Evolutionary conservation across 345 rosid species (phyloP).

Genomic region (Camelina sativa): DNA sequence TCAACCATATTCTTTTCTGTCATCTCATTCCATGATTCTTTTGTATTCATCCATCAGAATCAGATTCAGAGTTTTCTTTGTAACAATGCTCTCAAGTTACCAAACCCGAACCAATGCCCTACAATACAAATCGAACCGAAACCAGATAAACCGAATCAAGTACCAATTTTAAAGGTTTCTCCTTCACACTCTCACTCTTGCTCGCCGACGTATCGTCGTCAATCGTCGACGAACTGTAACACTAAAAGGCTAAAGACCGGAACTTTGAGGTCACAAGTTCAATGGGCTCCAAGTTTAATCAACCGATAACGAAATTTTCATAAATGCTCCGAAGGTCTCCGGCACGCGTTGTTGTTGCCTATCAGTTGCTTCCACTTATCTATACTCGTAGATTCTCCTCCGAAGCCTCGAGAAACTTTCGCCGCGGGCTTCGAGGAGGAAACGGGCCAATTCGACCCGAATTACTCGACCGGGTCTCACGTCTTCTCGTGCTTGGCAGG

Average conservation of each 20-base stretch:
- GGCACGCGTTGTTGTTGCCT: conserved; percentile 34
- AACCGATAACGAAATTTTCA: neutral
- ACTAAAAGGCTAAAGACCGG: conserved; percentile 1
- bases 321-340: conserved; percentile 53
- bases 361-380: conserved; percentile 43
- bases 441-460: conserved; percentile 61
- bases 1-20: conserved; percentile 25
- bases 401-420: conserved; percentile 46
- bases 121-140: neutral
- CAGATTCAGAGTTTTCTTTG: conserved; percentile 26
- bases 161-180: conserved; percentile 16
- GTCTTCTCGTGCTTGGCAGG: conserved; percentile 68
- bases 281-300: conserved; percentile 31
- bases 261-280: neutral
- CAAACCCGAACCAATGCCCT: neutral
- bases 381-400: conserved; percentile 42
- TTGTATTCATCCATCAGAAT: conserved; percentile 19
- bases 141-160: no score
- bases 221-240: conserved; percentile 19
- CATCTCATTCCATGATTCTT: conserved; percentile 18
- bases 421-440: conserved; percentile 68
- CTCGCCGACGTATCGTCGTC: conserved; percentile 32
- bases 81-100: neutral
- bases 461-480: conserved; percentile 67
- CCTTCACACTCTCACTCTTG: conserved; percentile 14